Evolutionary conservation across 2,329 filamentous ascomycete species (phyloP).

Genomic region (Fonsecaea pedrosoi): DNA sequence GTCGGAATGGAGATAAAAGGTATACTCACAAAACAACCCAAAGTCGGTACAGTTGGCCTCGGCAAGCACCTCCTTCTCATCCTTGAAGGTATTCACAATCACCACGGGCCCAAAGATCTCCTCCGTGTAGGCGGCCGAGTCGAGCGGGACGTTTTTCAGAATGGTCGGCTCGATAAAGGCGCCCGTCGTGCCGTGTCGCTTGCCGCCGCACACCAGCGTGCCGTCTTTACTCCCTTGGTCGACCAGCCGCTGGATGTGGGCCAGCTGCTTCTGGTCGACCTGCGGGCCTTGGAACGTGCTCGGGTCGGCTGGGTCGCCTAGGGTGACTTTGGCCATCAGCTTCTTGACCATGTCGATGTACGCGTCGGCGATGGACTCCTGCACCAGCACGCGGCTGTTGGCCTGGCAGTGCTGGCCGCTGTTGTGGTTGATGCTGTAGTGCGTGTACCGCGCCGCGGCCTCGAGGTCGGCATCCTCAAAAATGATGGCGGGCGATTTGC

Average conservation of each 20-base stretch:
- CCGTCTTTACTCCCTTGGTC: conserved; percentile 60
- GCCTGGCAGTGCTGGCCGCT: conserved; percentile 61
- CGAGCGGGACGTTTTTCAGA: conserved; percentile 11
- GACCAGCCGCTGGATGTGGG: conserved; percentile 63
- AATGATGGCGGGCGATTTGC: conserved; percentile 46
- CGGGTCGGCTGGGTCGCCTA: conserved; percentile 54
- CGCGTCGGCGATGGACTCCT: conserved; percentile 58
- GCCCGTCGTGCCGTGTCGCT: conserved; percentile 63
- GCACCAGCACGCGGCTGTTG: conserved; percentile 64
- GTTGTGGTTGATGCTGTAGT: conserved; percentile 43
- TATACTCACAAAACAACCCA: conserved; percentile 47
- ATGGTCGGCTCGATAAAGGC: conserved; percentile 24
- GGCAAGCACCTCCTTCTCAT: conserved; percentile 47
- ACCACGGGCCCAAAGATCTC: conserved; percentile 54
- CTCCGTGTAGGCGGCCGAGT: conserved; percentile 51
- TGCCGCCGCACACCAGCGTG: conserved; percentile 53
- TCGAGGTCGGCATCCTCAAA: conserved; percentile 47
- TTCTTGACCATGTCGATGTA: conserved; percentile 59
- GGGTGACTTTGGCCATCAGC: conserved; percentile 41
- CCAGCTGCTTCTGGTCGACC: conserved; percentile 69
- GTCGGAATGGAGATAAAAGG: neutral
- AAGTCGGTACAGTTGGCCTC: conserved; percentile 50
- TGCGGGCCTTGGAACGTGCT: conserved; percentile 64
- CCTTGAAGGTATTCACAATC: conserved; percentile 47
- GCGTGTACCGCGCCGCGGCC: conserved; percentile 47